Base-by-base conservation (phyloP, 2,329 filamentous ascomycete genomes). In the Colletotrichum orbiculare region DNA sequence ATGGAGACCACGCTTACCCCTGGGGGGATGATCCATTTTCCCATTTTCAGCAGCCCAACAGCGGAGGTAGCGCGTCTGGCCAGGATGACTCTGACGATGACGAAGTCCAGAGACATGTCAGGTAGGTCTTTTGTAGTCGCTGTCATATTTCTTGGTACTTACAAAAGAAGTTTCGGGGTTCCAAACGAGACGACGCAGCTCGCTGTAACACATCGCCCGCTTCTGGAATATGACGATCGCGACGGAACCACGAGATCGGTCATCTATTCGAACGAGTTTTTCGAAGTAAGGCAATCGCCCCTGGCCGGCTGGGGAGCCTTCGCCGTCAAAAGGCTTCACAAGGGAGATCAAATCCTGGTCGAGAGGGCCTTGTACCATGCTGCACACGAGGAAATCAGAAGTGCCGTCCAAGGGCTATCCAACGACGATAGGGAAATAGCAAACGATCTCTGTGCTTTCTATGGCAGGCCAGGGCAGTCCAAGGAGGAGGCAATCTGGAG, bases 241-340 rank as follows among this genome's bases (percentile, higher is more conserved):
- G 6, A 1, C 10, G 11, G 1, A 3, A 15, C 46, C 1, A 17
- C 64, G 54, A 25, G 54, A 0, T 2, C 33, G 0, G 1, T 38
- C 1, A 66, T 72, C n/a, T 81, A 76, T 43, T 55, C 72, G 25
- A 85, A 84, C 63, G 70, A 74, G 0, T 76, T 69, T 61, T 79
- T 87, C 43, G 68, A 75, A 10, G 70, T 87, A 6, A 75, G 73
- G 3, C 70, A 69, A 9, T 85, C 83, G 0, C 52, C 65, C 0
- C 72, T 82, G 1, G 78, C 79, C 0, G 84, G 84, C 1, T 77
- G 79, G 48, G 85, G 85, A 0, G 79, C 76, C 0, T 85, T 86
- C 50, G 83, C 85, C 0, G 67, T 69, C 1, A 71, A 69, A 6
- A 72, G 78, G 7, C 75, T 87, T 10, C 67, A 67, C 15, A 54